phyloP scores from a whole-genome alignment of 441 rosid species.

The Brassica hybrid region DNA sequence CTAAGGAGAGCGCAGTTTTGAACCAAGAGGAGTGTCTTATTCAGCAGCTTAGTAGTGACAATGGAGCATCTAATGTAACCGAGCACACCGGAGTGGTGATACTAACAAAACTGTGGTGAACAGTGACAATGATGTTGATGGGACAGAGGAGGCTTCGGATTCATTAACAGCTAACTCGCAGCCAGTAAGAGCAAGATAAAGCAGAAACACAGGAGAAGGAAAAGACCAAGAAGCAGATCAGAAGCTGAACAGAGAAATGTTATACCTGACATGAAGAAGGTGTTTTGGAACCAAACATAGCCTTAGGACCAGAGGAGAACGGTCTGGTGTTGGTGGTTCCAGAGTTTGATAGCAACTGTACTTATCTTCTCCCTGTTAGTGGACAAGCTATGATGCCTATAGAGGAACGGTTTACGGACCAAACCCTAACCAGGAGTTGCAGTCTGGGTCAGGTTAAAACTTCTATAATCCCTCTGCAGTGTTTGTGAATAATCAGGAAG shows the following conservation, averaged over 20 bases:
- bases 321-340: constrained; percentile 40
- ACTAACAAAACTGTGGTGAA: constrained; percentile 49
- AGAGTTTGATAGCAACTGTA: constrained; percentile 48
- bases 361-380: constrained; percentile 53
- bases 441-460: constrained; percentile 50
- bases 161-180: constrained; percentile 49
- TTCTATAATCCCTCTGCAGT: constrained; percentile 55
- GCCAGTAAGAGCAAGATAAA: constrained; percentile 41
- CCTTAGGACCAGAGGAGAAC: constrained; percentile 50
- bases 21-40: constrained; percentile 79
- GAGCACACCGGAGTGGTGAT: constrained; percentile 52
- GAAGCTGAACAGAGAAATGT: constrained; percentile 48
- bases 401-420: constrained; percentile 53
- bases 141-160: constrained; percentile 59
- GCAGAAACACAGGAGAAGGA: constrained; percentile 50
- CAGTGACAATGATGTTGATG: constrained; percentile 80
- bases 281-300: constrained; percentile 38
- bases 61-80: constrained; percentile 87
- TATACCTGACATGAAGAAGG: constrained; percentile 64
- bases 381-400: constrained; percentile 50
- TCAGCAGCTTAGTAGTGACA: constrained; percentile 83
- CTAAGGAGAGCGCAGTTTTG: constrained; percentile 97
- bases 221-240: constrained; percentile 49
- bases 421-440: constrained; percentile 51
- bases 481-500: constrained; percentile 50